A percentile compares a stretch with the other conserved stretches of the same genome.
Evolutionary conservation across 179 eudicot genomes (phyloP).

Genomic region (Beta corolliflora): DNA sequence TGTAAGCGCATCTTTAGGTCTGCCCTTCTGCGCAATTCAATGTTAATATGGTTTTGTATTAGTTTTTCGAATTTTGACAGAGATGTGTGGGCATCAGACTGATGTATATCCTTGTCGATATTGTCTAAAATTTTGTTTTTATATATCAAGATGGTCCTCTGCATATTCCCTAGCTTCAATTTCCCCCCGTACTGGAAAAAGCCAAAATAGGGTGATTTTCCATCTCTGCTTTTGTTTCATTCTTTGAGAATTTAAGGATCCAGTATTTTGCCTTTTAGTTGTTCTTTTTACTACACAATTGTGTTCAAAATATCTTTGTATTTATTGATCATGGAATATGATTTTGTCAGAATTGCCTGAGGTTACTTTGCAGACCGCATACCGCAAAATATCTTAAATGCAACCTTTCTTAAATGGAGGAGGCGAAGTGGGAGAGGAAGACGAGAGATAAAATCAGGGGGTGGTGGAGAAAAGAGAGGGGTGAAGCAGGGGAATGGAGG

Average conservation of each 20-base stretch:
- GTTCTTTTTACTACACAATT: background rate
- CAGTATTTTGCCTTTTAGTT: background rate
- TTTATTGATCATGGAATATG: too few species aligned
- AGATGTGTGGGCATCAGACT: background rate
- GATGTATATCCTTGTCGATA: slow-evolving; percentile 5
- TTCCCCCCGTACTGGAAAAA: background rate
- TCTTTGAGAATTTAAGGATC: background rate
- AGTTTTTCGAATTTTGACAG: slow-evolving; percentile 20
- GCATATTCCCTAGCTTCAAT: background rate
- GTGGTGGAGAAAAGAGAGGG: too few species aligned
- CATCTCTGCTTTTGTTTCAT: background rate
- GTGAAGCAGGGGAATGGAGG: too few species aligned
- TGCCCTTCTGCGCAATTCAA: background rate
- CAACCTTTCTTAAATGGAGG: too few species aligned
- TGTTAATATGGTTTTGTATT: slow-evolving; percentile 21
- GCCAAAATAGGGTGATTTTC: background rate
- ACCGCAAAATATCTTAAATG: too few species aligned
- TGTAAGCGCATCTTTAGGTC: slow-evolving; percentile 24
- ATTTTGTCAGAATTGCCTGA: too few species aligned
- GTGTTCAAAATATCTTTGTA: too few species aligned
- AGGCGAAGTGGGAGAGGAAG: too few species aligned
- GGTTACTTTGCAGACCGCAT: too few species aligned
- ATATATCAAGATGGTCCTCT: background rate
- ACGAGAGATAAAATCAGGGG: too few species aligned
- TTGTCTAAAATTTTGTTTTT: background rate